phyloP scores from a whole-genome alignment of 805 yeast genomes.

The Lipomyces kockii region DNA sequence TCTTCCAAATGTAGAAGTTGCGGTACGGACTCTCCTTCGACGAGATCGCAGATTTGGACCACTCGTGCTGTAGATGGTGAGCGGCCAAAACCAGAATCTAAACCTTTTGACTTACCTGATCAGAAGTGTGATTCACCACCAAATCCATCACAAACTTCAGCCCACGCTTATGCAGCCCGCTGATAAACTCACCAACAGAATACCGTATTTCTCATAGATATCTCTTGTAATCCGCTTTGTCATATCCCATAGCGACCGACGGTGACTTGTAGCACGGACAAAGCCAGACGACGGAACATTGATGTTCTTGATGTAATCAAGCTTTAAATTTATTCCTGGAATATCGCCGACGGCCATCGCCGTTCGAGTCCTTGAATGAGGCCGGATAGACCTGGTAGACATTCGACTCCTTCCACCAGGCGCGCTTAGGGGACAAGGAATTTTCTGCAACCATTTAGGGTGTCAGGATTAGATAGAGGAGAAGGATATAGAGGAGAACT shows the following conservation, averaged over 20 bases:
- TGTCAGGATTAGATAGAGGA: not conserved
- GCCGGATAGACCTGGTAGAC: conserved; percentile 68
- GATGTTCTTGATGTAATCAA: conserved; percentile 57
- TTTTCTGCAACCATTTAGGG: not conserved
- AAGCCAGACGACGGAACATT: conserved; percentile 61
- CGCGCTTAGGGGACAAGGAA: not conserved
- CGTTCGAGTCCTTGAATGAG: conserved; percentile 61
- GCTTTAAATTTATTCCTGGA: conserved; percentile 56
- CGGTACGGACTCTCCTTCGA: conserved; percentile 59
- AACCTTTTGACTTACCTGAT: conserved; percentile 20
- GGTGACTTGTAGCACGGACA: conserved; percentile 65
- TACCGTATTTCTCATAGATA: conserved; percentile 59
- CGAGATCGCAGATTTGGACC: conserved; percentile 62
- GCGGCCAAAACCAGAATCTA: not conserved
- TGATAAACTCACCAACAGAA: conserved; percentile 56
- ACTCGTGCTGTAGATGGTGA: conserved; percentile 51
- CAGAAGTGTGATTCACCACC: conserved; percentile 64
- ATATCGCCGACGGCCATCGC: conserved; percentile 65
- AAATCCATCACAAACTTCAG: conserved; percentile 60
- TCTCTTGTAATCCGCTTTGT: conserved; percentile 59
- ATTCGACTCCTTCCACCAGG: conserved; percentile 10
- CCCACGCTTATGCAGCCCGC: conserved; percentile 56
- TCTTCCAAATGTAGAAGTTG: conserved; percentile 67
- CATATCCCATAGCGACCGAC: conserved; percentile 68
- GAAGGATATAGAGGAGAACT: no score